Base-by-base conservation (phyloP, 805 yeast species). In the Hanseniaspora hatyaiensis region DNA sequence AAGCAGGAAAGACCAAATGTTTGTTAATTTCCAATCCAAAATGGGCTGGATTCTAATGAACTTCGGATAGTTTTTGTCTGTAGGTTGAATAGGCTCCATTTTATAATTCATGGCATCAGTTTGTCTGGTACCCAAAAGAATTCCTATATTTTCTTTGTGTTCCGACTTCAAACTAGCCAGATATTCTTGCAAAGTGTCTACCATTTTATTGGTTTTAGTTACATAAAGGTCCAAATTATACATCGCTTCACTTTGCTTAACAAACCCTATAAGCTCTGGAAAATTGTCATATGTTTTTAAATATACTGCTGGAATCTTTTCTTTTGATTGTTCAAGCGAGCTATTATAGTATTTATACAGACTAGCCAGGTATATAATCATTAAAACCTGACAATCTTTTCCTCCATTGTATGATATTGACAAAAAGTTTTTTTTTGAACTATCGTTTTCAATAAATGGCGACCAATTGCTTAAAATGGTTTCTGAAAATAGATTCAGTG, bases 391-490 rank as follows among this genome's bases (percentile, higher is more conserved):
- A 57, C 97, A 92, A 65, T 92, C 98, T 59, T 92, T 92, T 1
- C 98, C 98, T 9, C 98, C 98, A 60, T 92, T 92, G 62, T 82
- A 92, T 2, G 95, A 82, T 12, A 92, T 69, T 0, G 96, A 81
- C 8, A 44, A 24, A 31, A 20, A 3, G 83, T 64, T 50, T 81
- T 78, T 11, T 70, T 66, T 40, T 52, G 53, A 12, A 59, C 50
- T 4, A 16, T 36, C 6, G 65, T 37, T 64, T 37, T 57, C 53
- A 62, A 65, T 60, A 20, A 55, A 53, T 2, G 55, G 47, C 38
- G 42, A 30, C 49, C 49, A 44, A 23, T 18, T 44, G 2, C 22
- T 33, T 6, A 63, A 58, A 6, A 62, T 56, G 34, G 57, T 59
- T 13, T 56, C 46, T 6, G 59, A 33, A 15, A 63, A 50, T 40